Base-by-base conservation (phyloP, 805 yeast genomes). In the Saccharomycopsis selenospora region DNA sequence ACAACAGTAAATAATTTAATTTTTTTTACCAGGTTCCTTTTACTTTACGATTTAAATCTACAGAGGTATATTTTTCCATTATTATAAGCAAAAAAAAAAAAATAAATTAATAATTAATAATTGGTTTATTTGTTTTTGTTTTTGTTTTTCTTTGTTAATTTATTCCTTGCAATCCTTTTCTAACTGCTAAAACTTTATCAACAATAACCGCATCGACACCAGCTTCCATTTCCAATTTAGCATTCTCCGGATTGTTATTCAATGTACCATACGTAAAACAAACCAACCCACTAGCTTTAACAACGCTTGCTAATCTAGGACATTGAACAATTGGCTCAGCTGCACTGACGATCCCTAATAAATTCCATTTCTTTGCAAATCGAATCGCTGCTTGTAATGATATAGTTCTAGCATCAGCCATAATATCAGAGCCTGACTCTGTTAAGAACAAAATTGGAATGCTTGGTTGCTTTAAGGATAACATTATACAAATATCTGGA, bases 121-220 rank as follows among this genome's bases (percentile, higher is more conserved):
- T n/a, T n/a, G n/a, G n/a, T n/a, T n/a, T n/a, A n/a, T n/a, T n/a
- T n/a, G n/a, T n/a, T n/a, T n/a, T n/a, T n/a, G n/a, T n/a, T n/a
- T n/a, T n/a, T n/a, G n/a, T n/a, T n/a, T n/a, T n/a, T n/a, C n/a
- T n/a, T n/a, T n/a, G 17, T 33, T 20, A 33, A 20, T 14, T 17
- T 10, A 33, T 33, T 14, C 38, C 38, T 14, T 33, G 38, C 53
- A 90, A 71, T 5, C 86, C 96, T 57, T 83, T 83, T 61, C 95
- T 73, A n/a, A 90, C 95, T 0, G 96, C 96, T 59, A 90, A 71
- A 1, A 91, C 98, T 48, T 87, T 82, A 65, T 91, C 98, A 2
- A 87, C 97, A 66, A 91, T 91, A n/a, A 91, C 97, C 0, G 99
- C 99, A 70, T 91, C 98, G 10, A 91, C 96, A 6, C 98, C 98